phyloP scores from a whole-genome alignment of 805 yeast species.

The Naumovozyma castellii region DNA sequence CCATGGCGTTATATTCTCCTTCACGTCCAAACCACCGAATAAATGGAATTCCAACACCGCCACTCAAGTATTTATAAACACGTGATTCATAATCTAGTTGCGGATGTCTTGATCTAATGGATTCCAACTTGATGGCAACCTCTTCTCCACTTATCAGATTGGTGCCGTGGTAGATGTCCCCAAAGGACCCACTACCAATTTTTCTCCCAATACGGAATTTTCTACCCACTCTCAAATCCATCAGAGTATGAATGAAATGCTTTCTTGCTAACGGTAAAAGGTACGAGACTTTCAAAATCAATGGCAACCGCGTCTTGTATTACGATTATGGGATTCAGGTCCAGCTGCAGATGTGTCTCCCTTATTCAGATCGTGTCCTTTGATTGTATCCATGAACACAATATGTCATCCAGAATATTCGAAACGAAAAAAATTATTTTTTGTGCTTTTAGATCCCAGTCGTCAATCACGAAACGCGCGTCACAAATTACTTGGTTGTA shows the following conservation, averaged over 20 bases:
- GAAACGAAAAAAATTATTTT: neutral
- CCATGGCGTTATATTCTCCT: slow-evolving; percentile 96
- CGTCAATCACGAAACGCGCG: neutral
- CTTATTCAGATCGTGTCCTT: too few relatives aligned
- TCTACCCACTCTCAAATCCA: slow-evolving; percentile 87
- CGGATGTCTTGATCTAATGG: slow-evolving; percentile 88
- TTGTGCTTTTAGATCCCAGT: too few relatives aligned
- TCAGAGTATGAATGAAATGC: slow-evolving; percentile 8
- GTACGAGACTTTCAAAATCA: neutral
- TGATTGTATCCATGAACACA: too few relatives aligned
- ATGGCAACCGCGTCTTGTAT: neutral
- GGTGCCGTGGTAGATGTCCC: slow-evolving; percentile 90
- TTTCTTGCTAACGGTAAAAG: neutral
- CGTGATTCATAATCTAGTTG: slow-evolving; percentile 96
- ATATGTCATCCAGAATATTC: neutral
- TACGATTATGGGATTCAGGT: neutral
- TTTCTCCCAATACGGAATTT: slow-evolving; percentile 91
- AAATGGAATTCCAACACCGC: slow-evolving; percentile 97
- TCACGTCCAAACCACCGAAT: slow-evolving; percentile 96
- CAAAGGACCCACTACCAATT: slow-evolving; percentile 96
- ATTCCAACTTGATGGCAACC: slow-evolving; percentile 93
- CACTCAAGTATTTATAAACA: slow-evolving; percentile 88
- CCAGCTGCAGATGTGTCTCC: neutral
- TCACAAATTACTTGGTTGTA: too few relatives aligned
- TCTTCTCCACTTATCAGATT: slow-evolving; percentile 95